Base-by-base conservation (phyloP, 164 flowering plant genomes). In the Berberis thunbergii region DNA sequence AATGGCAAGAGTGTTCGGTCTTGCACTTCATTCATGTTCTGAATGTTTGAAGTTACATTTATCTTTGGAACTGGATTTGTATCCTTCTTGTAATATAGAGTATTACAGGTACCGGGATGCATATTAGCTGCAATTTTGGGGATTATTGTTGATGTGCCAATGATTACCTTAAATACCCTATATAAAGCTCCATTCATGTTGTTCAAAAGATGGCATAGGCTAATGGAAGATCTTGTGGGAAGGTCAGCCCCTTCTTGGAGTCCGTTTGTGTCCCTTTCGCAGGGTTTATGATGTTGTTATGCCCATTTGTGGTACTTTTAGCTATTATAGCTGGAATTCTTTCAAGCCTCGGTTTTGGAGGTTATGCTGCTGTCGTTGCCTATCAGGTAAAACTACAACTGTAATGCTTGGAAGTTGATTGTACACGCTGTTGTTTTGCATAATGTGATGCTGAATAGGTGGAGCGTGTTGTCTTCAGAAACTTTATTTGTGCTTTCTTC, bases 211-310 rank as follows among this genome's bases (percentile, higher is more conserved):
- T 79, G 80, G 83, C 26, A 55, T 1, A 63, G 72, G 12, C 64
- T 77, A 59, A 10, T 70, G 9, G 67, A 65, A 41, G 83, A 79
- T 75, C 75, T 79, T 44, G 63, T 79, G 49, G 83, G 80, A 49
- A 70, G 77, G 62, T 76, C 69, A 9, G 77, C 6, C 80, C 80
- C 9, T 79, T 74, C 67, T 63, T 77, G 66, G 78, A 79, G 71
- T 69, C 73, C 41, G 68, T 72, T 43, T 77, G 80, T 57, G 78
- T 79, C 45, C 83, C 80, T 43, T 70, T 79, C 69, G 80, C 78
- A n/a, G 80, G 77, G 58, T 72, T 79, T 54, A 57, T 57, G 39
- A 69, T 77, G 50, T 53, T 77, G 45, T 53, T 79, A 68, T 79
- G 83, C 80, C 83, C 80, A 12, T 54, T 64, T 11, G 69, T 60